A percentile compares a stretch with the other conserved stretches of the same genome.
Conservation (phyloP, 192 early-diverging fungal genomes). For the Coemansia sp. region DNA sequence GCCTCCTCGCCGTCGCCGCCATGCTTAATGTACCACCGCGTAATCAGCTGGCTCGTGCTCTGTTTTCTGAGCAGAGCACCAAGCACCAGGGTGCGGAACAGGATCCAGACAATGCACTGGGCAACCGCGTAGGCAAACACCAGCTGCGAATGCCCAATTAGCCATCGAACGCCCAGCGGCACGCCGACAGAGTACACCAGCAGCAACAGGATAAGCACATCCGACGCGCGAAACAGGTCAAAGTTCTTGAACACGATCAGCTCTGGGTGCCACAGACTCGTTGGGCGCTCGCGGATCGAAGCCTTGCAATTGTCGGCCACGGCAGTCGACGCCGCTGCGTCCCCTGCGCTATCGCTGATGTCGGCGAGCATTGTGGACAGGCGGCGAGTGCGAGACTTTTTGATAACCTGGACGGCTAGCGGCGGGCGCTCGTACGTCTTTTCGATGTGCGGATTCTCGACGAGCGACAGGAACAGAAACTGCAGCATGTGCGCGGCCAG, state of each 20-base stretch:
- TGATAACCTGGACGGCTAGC: conserved; percentile 44
- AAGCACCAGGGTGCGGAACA: conserved; percentile 77
- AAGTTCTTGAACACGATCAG: conserved; percentile 89
- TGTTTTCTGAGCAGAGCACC: conserved; percentile 78
- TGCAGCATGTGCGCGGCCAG: conserved; percentile 85
- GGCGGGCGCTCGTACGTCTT: conserved; percentile 60
- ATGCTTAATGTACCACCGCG: conserved; percentile 87
- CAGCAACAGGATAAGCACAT: conserved; percentile 74
- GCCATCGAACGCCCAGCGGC: conserved; percentile 52
- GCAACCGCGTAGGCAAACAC: conserved; percentile 51
- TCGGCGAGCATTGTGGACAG: conserved; percentile 20
- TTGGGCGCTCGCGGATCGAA: conserved; percentile 42
- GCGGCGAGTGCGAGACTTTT: conserved; percentile 36
- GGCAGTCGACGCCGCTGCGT: background rate
- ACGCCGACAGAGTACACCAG: conserved; percentile 68
- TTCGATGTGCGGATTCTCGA: conserved; percentile 88
- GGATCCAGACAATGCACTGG: conserved; percentile 84
- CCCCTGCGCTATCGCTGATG: conserved; percentile 8
- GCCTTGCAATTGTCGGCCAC: conserved; percentile 10
- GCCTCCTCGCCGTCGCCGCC: conserved; percentile 85
- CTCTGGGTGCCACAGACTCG: conserved; percentile 66
- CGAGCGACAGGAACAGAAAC: conserved; percentile 81
- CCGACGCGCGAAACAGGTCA: conserved; percentile 81
- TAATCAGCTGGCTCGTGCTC: conserved; percentile 76
- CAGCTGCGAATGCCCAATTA: conserved; percentile 20